These are phyloP conservation scores for Yarrowia galli DNA, from an alignment of 1,139 yeast species.

Conservation along the genomic window DNA sequence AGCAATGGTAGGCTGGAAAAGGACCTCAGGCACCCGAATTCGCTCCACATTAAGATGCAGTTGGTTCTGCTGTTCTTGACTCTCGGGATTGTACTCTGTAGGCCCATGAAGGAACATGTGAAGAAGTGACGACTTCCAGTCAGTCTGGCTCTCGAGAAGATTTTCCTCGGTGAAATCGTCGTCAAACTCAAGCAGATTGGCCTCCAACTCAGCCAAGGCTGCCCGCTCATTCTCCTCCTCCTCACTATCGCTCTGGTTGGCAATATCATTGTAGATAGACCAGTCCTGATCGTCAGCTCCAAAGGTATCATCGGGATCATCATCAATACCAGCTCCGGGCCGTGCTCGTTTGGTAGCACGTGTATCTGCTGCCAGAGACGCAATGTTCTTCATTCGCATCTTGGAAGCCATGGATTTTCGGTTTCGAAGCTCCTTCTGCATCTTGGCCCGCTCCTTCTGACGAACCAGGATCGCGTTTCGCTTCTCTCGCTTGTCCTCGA, in stretches of 20 bases:
- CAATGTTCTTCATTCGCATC: slow-evolving; percentile 88
- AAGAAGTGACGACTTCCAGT: slow-evolving; percentile 80
- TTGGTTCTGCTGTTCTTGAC: slow-evolving; percentile 79
- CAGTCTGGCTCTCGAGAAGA: slow-evolving; percentile 75
- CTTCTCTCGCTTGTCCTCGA: slow-evolving; percentile 68
- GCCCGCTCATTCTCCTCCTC: slow-evolving; percentile 78
- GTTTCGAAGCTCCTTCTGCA: slow-evolving; percentile 81
- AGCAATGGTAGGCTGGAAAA: slow-evolving; percentile 93
- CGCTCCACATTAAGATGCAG: slow-evolving; percentile 90
- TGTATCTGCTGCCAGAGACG: slow-evolving; percentile 83
- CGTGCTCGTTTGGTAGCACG: slow-evolving; percentile 50
- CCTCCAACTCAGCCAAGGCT: slow-evolving; percentile 70
- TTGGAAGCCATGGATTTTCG: slow-evolving; percentile 92
- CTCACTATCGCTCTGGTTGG: slow-evolving; percentile 73
- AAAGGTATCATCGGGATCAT: slow-evolving; percentile 88
- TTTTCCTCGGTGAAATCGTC: slow-evolving; percentile 87
- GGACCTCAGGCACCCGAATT: slow-evolving; percentile 87
- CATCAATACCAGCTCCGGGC: slow-evolving; percentile 44
- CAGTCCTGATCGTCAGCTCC: slow-evolving; percentile 98
- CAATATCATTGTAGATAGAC: slow-evolving; percentile 87
- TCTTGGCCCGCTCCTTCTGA: slow-evolving; percentile 71
- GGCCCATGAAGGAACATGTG: slow-evolving; percentile 93
- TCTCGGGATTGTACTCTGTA: slow-evolving; percentile 69
- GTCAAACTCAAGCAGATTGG: slow-evolving; percentile 77
- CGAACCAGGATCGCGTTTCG: slow-evolving; percentile 63